A percentile compares a stretch with the other conserved stretches of the same genome.
These are phyloP conservation scores for Ophiosphaerella herpotricha DNA, from an alignment of 2,329 filamentous ascomycete species.

Conservation along the genomic window DNA sequence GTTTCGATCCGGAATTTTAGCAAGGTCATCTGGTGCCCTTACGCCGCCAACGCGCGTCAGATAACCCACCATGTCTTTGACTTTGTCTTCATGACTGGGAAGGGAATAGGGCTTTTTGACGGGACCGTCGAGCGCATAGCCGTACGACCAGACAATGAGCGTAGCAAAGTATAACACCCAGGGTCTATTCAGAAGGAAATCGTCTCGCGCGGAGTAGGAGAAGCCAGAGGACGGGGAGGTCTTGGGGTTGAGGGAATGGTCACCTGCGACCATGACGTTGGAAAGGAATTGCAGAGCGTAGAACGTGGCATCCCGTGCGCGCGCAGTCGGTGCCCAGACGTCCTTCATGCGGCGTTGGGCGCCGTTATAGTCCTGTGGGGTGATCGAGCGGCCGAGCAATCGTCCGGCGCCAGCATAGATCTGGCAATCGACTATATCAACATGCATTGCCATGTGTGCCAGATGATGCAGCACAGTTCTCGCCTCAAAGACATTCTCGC, in stretches of 20 bases:
- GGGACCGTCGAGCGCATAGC: constrained; percentile 85
- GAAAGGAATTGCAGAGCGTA: constrained; percentile 88
- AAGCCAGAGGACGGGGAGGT: constrained; percentile 40
- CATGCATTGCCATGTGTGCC: constrained; percentile 97
- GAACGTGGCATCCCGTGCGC: constrained; percentile 87
- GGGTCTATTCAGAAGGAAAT: constrained; percentile 85
- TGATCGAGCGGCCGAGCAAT: constrained; percentile 83
- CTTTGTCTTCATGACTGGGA: constrained; percentile 66
- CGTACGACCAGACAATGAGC: constrained; percentile 93
- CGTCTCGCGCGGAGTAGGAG: constrained; percentile 79
- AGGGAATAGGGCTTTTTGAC: constrained; percentile 61
- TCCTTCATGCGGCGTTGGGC: constrained; percentile 85
- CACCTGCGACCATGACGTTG: constrained; percentile 73
- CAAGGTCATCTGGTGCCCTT: constrained; percentile 75
- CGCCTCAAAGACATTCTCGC: constrained; percentile 81
- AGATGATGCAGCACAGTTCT: constrained; percentile 89
- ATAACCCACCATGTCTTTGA: constrained; percentile 79
- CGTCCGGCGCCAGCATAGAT: constrained; percentile 89
- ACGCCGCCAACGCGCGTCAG: constrained; percentile 74
- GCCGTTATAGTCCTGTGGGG: constrained; percentile 76
- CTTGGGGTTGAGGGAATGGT: constrained; percentile 45
- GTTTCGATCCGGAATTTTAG: constrained; percentile 75
- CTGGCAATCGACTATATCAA: constrained; percentile 96
- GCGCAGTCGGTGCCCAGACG: constrained; percentile 84
- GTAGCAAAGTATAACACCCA: constrained; percentile 96